phyloP scores from a whole-genome alignment of 148 eudicot species.

The Drosera capensis region DNA sequence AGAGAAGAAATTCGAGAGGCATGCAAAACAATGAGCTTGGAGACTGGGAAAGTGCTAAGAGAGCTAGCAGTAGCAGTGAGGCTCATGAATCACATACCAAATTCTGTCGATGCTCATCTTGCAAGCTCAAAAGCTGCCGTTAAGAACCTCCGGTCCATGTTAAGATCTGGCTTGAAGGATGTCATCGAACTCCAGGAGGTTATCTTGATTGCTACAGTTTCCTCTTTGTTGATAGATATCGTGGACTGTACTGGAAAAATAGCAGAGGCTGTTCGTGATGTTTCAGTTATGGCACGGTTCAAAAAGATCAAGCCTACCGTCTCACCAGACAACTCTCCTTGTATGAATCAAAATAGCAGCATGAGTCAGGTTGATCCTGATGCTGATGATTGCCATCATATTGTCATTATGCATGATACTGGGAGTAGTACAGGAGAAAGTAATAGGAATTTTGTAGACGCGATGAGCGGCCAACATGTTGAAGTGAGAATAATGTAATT shows the following conservation, averaged over 20 bases:
- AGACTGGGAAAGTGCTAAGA: constrained; percentile 5
- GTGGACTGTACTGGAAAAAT: constrained; percentile 14
- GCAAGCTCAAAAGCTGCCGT: constrained; percentile 10
- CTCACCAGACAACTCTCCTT: background rate
- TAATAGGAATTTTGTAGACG: background rate
- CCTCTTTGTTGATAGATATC: constrained; percentile 13
- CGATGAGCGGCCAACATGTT: background rate
- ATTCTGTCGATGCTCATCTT: constrained; percentile 1
- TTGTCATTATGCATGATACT: background rate
- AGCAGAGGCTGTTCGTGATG: constrained; percentile 15
- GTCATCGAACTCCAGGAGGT: constrained; percentile 7
- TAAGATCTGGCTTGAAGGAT: constrained; percentile 16
- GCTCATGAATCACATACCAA: background rate
- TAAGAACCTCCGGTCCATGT: constrained; percentile 14
- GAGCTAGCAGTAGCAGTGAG: background rate
- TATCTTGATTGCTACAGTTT: constrained; percentile 11
- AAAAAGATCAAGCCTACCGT: background rate
- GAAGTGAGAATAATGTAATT: background rate
- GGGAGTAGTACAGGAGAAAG: background rate
- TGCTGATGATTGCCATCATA: background rate
- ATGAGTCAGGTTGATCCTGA: background rate
- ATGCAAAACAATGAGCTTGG: constrained; percentile 2
- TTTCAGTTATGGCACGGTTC: constrained; percentile 14
- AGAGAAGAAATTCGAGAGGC: background rate
- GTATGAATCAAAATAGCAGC: background rate